A percentile compares a stretch with the other conserved stretches of the same genome.
Conservation (phyloP, 495 filamentous ascomycete species). For the Penicillium alfredii region DNA sequence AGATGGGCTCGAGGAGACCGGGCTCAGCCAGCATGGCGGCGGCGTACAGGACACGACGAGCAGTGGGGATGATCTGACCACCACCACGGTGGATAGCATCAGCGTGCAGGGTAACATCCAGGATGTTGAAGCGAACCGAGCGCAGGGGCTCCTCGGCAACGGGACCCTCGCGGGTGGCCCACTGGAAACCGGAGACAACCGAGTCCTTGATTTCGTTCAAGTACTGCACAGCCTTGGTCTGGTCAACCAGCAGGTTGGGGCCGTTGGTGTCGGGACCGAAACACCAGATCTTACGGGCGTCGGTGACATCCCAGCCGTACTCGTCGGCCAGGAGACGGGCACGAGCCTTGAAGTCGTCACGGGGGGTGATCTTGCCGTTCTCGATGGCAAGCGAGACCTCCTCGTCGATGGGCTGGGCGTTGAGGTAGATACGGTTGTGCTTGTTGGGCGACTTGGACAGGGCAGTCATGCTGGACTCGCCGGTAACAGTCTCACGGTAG, state of each 20-base stretch:
- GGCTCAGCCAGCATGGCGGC: constrained; percentile 86
- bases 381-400: constrained; percentile 90
- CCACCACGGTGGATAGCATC: constrained; percentile 99
- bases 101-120: constrained; percentile 98
- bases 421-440: constrained; percentile 99
- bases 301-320: constrained; percentile 98
- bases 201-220: constrained; percentile 99
- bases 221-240: constrained; percentile 99
- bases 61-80: constrained; percentile 97
- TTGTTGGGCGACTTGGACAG: constrained; percentile 99
- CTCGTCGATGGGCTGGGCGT: constrained; percentile 81
- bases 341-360: constrained; percentile 99
- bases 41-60: constrained; percentile 95
- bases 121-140: constrained; percentile 93
- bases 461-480: constrained; percentile 82
- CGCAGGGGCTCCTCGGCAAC: constrained; percentile 98
- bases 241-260: constrained; percentile 97
- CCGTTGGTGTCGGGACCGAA: constrained; percentile 98
- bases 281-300: constrained; percentile 99
- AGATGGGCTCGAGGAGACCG: constrained; percentile 90
- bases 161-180: constrained; percentile 96
- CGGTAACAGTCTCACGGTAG: constrained; percentile 93
- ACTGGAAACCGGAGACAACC: constrained; percentile 99
- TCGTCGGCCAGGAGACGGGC: constrained; percentile 96
- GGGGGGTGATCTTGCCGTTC: constrained; percentile 81